Base-by-base conservation (phyloP, 352 stramenopile genomes). In the Elongisporangium senticosum region DNA sequence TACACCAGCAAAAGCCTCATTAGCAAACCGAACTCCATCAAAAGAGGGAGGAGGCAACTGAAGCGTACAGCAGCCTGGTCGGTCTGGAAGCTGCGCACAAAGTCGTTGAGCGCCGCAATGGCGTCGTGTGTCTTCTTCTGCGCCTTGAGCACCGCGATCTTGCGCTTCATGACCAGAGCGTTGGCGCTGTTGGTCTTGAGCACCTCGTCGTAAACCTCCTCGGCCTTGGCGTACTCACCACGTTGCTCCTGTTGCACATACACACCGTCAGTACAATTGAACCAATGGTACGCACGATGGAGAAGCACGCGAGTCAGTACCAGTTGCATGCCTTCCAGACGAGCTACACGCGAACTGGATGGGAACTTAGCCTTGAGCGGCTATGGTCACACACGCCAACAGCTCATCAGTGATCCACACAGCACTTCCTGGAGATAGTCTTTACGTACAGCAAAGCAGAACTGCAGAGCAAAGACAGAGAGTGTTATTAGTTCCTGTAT, bases 111-210 rank as follows among this genome's bases (percentile, higher is more conserved):
- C 40, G 77, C 74, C 15, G 60, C 52, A 24, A 89, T 67, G 14
- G 80, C 67, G 49, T 89, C 75, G 7, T 70, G 57, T 21, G 74
- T 83, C 58, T 78, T 83, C 55, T 78, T 74, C 64, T 89, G 79
- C 17, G 77, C 79, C 61, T 87, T 86, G 15, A 86, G 68, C 40
- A 87, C 63, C 7, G 79, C 73, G 47, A 89, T 79, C 48, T 87
- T 84, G 53, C 79, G 75, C 64, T 89, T 89, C 8, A 74, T 66
- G 47, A 86, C 72, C 39, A 87, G 56, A 43, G 69, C 67, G 22
- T 89, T 89, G 54, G 75, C 76, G 20, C 75, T 71, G 56, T 89
- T 87, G 23, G 68, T 71, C 26, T 72, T 58, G 52, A 89, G 59
- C 48, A 86, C 66, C 55, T 89, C 67, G 49, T 79, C 65, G 65